Conservation (phyloP, 1,284 basidiomycete genomes). For the Anthracocystis setariae region DNA sequence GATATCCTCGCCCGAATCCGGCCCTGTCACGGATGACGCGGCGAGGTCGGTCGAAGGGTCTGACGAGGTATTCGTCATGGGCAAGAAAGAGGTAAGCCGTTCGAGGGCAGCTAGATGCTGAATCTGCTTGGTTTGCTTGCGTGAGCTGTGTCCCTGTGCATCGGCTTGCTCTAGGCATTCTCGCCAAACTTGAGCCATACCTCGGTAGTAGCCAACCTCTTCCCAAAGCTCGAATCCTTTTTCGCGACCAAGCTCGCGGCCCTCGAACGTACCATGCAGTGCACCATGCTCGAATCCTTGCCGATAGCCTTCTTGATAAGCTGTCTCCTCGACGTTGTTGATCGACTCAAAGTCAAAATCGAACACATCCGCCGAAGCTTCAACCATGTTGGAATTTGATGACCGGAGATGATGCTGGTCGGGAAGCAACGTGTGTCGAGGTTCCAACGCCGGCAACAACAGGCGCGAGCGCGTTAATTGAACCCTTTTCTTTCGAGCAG, state of each 20-base stretch:
- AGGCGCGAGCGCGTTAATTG: constrained; percentile 8
- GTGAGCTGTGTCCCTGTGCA: constrained; percentile 27
- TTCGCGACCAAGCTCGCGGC: constrained; percentile 85
- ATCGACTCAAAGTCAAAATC: constrained; percentile 53
- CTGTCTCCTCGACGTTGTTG: constrained; percentile 68
- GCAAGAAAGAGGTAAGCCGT: constrained; percentile 78
- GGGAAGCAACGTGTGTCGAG: constrained; percentile 27
- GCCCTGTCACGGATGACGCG: constrained; percentile 8
- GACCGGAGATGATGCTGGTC: constrained; percentile 37
- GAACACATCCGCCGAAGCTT: constrained; percentile 6
- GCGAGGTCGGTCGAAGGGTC: constrained; percentile 66
- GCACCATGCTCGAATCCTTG: constrained; percentile 85
- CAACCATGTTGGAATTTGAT: constrained; percentile 10
- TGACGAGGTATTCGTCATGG: constrained; percentile 68
- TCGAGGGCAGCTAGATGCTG: constrained; percentile 77
- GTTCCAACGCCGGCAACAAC: neutral
- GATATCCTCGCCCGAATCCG: constrained; percentile 60
- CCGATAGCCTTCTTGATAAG: constrained; percentile 80
- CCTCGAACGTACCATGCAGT: constrained; percentile 90
- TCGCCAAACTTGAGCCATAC: constrained; percentile 79
- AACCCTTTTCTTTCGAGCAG: constrained; percentile 13
- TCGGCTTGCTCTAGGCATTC: constrained; percentile 32
- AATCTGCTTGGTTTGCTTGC: constrained; percentile 70
- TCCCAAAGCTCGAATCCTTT: constrained; percentile 97
- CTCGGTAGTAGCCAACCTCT: constrained; percentile 91